A percentile compares a stretch with the other conserved stretches of the same genome.
Evolutionary conservation across 768 basidiomycete species (phyloP).

Genomic region (Rhodotorula graminis): DNA sequence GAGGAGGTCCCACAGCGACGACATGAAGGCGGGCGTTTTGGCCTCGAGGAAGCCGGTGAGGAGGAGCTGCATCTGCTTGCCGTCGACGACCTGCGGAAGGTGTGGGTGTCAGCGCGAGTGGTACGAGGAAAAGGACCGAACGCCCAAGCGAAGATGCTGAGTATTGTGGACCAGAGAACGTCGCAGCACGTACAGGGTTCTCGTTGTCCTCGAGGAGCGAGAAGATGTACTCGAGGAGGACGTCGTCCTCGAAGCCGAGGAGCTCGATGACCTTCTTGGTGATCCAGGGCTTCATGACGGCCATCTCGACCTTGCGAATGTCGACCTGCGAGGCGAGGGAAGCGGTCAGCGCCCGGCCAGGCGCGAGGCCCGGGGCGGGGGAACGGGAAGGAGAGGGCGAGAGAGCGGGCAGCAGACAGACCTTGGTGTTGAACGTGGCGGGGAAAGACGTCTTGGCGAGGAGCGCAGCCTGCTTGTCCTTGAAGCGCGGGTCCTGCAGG

Average conservation of each 20-base stretch:
- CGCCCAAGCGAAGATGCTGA: neutral
- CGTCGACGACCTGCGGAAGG: constrained; percentile 68
- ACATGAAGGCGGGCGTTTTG: constrained; percentile 81
- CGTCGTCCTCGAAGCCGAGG: constrained; percentile 91
- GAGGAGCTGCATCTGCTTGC: constrained; percentile 91
- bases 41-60: constrained; percentile 87
- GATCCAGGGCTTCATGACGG: constrained; percentile 91
- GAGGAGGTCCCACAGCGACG: constrained; percentile 79
- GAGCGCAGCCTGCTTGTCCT: constrained; percentile 18
- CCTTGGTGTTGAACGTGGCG: constrained; percentile 37
- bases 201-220: constrained; percentile 81
- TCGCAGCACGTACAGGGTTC: constrained; percentile 60
- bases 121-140: too few species aligned
- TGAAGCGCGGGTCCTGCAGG: constrained; percentile 22
- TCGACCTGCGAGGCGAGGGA: constrained; percentile 30
- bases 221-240: constrained; percentile 94
- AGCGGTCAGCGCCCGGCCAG: neutral
- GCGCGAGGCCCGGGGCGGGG: neutral
- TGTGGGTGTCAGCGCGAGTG: neutral
- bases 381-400: too few species aligned
- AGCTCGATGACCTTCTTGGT: constrained; percentile 86
- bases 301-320: constrained; percentile 49
- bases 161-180: too few species aligned
- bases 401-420: neutral
- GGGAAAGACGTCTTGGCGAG: constrained; percentile 35